phyloP scores from a whole-genome alignment of 2,329 filamentous ascomycete genomes.

The Lomentospora prolificans region DNA sequence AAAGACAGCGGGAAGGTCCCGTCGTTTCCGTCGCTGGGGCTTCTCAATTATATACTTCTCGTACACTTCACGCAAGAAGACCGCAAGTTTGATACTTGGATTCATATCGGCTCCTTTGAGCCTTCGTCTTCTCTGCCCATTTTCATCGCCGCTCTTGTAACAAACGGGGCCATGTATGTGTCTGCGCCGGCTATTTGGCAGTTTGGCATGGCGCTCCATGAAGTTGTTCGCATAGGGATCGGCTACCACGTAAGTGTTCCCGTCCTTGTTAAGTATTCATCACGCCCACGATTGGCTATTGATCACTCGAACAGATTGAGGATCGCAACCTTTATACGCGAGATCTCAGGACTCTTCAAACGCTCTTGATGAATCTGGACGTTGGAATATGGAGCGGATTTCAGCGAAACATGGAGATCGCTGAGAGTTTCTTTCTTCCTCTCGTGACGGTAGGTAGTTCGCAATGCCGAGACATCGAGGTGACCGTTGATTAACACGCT shows the following conservation, averaged over 20 bases:
- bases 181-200: conserved; percentile 48
- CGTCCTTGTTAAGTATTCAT: neutral
- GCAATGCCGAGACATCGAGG: neutral
- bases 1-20: conserved; percentile 38
- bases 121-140: conserved; percentile 47
- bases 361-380: conserved; percentile 37
- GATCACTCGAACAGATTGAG: conserved; percentile 33
- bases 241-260: conserved; percentile 16
- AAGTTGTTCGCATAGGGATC: conserved; percentile 32
- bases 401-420: conserved; percentile 45
- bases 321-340: conserved; percentile 35
- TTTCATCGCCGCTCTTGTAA: conserved; percentile 48
- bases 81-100: conserved; percentile 47
- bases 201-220: conserved; percentile 47
- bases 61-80: conserved; percentile 48
- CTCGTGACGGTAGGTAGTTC: conserved; percentile 30
- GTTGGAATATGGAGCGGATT: conserved; percentile 46
- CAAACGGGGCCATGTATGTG: conserved; percentile 50
- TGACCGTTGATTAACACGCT: conserved; percentile 12
- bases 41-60: conserved; percentile 52
- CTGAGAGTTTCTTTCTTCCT: conserved; percentile 37
- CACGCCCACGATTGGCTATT: conserved; percentile 9
- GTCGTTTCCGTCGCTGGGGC: conserved; percentile 51
- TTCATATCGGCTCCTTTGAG: conserved; percentile 51
- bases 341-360: conserved; percentile 38